Conservation (phyloP, 75 land plant genomes). For the Adiantum capillusveneris region DNA sequence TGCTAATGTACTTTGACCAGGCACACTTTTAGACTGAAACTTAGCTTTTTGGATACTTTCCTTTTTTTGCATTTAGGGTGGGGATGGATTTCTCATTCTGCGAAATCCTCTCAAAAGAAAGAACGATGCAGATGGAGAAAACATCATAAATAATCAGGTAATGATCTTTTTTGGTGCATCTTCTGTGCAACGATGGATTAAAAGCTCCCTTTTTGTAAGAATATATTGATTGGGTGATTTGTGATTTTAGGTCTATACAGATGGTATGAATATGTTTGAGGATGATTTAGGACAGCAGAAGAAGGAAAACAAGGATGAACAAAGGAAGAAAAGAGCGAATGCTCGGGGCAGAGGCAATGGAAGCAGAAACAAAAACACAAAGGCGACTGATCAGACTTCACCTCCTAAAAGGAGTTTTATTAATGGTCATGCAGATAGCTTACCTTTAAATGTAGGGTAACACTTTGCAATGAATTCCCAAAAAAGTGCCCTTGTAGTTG, state of each 20-base stretch:
- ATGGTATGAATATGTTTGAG: slow-evolving; percentile 22
- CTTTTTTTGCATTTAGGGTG: too few relatives aligned
- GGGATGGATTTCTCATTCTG: slow-evolving; percentile 69
- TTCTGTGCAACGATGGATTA: too few relatives aligned
- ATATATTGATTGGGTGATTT: not conserved
- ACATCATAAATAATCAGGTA: slow-evolving; percentile 6
- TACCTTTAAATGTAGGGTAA: too few relatives aligned
- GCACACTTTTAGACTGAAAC: too few relatives aligned
- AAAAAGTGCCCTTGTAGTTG: too few relatives aligned
- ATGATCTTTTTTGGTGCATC: not conserved
- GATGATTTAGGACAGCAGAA: slow-evolving; percentile 21
- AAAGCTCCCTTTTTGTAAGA: not conserved
- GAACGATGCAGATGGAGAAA: slow-evolving; percentile 25
- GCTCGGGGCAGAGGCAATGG: slow-evolving; percentile 40
- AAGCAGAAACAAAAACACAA: slow-evolving; percentile 38
- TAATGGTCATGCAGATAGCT: slow-evolving; percentile 38
- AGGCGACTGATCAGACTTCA: slow-evolving; percentile 31
- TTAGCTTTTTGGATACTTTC: too few relatives aligned
- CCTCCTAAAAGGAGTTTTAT: slow-evolving; percentile 18
- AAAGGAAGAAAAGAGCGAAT: slow-evolving; percentile 40
- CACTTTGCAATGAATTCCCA: too few relatives aligned
- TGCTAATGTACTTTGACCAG: too few relatives aligned
- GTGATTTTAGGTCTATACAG: slow-evolving; percentile 8
- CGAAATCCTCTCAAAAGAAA: slow-evolving; percentile 61
- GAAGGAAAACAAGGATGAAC: slow-evolving; percentile 24